A percentile compares a stretch with the other conserved stretches of the same genome.
Evolutionary conservation across 2,329 filamentous ascomycete genomes (phyloP).

Genomic region (Tolypocladium tundrense): DNA sequence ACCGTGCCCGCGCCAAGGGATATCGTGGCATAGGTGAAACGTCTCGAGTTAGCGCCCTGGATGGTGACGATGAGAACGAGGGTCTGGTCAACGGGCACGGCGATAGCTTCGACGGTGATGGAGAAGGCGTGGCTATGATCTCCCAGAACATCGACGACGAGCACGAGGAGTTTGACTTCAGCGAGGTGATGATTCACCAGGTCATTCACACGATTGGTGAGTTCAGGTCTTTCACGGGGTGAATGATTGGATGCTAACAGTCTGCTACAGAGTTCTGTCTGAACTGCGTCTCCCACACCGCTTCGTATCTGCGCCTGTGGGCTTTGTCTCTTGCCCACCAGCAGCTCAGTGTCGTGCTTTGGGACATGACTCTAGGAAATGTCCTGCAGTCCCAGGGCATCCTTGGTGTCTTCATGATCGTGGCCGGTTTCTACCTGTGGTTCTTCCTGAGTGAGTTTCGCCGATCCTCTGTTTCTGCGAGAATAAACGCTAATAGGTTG

Average conservation of each 20-base stretch:
- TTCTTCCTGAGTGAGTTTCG: constrained; percentile 58
- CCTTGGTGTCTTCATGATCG: constrained; percentile 67
- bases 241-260: constrained; percentile 16
- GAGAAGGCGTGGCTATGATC: constrained; percentile 79
- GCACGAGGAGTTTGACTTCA: constrained; percentile 95
- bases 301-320: constrained; percentile 97
- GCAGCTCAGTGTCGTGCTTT: constrained; percentile 90
- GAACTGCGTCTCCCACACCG: constrained; percentile 97
- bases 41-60: constrained; percentile 77
- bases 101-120: constrained; percentile 51
- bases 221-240: constrained; percentile 18
- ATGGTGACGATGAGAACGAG: constrained; percentile 71
- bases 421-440: constrained; percentile 79
- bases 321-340: constrained; percentile 94
- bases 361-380: constrained; percentile 85
- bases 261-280: constrained; percentile 74
- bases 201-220: constrained; percentile 96
- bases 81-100: constrained; percentile 45
- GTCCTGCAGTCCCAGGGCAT: constrained; percentile 59
- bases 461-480: background rate
- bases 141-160: constrained; percentile 76
- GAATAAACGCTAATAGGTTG: constrained; percentile 12
- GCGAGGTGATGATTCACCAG: constrained; percentile 97
- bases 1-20: constrained; percentile 73
- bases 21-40: constrained; percentile 91